Base-by-base conservation (phyloP, 208 protist species). In the Leishmania lainsoni region DNA sequence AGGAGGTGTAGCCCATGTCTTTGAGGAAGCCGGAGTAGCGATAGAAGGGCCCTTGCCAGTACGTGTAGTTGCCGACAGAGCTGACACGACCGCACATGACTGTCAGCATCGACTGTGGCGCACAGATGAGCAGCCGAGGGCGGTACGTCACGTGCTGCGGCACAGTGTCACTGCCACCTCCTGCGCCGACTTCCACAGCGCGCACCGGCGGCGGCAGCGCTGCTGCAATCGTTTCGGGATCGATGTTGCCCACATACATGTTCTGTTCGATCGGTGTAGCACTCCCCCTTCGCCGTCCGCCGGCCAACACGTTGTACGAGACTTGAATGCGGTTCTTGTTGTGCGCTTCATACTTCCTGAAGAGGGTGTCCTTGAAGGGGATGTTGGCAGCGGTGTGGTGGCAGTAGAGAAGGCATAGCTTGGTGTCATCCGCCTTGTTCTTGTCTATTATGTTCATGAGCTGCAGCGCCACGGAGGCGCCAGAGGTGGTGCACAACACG, bases 1-100 rank as follows among this genome's bases (percentile, higher is more conserved):
- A 80, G 22, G 91, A 86, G 26, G 65, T 81, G 83, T 97, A 97
- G 48, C 94, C 94, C 94, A 97, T 95, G 76, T 96, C 93, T 66
- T 91, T 91, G 45, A 97, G 74, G 78, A 97, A 93, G 8, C 94
- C 94, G 3, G 79, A 83, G 84, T 94, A 97, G 48, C 90, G 89
- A 78, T 91, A 94, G 48, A 91, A 90, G 20, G 87, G 87, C 1
- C 93, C 93, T 78, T 96, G 93, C 88, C 88, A 95, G 83, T 97
- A 97, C 1, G 84, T 86, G 65, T 88, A 89, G 77, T 94, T 92
- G 45, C 86, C 85, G 0, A 93, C 26, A 10, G 91, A 79, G 75
- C 86, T 94, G 49, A 93, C 89, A 51, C 90, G 87, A 6, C 94
- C 94, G 66, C 92, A 94, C n/a, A 97, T 69, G 68, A 86, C 88